Conservation (phyloP, 2,329 filamentous ascomycete species). For the Akanthomyces lecanii region DNA sequence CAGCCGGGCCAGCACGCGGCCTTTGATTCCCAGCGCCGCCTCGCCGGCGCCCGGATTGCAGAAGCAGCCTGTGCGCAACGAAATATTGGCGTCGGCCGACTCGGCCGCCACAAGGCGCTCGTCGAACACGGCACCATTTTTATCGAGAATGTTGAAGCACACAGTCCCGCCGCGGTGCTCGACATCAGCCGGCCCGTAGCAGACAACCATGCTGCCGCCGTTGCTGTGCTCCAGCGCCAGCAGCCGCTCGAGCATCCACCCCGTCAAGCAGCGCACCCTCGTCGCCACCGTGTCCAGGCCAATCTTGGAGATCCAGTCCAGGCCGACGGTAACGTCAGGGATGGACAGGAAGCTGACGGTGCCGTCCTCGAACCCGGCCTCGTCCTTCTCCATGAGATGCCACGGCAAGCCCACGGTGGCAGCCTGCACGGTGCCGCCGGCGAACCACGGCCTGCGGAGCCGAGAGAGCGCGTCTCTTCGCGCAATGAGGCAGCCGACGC, state of each 20-base stretch:
- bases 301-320: slow-evolving; percentile 33
- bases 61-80: slow-evolving; percentile 39
- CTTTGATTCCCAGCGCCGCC: slow-evolving; percentile 29
- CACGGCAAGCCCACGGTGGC: slow-evolving; percentile 30
- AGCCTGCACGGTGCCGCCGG: slow-evolving; percentile 35
- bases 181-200: slow-evolving; percentile 34
- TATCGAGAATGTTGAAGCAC: slow-evolving; percentile 37
- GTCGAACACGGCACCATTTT: slow-evolving; percentile 30
- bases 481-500: slow-evolving; percentile 37
- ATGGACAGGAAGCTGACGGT: slow-evolving; percentile 38
- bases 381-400: slow-evolving; percentile 27
- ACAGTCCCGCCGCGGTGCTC: slow-evolving; percentile 33
- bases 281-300: slow-evolving; percentile 27
- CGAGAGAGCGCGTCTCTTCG: slow-evolving; percentile 28
- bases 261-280: slow-evolving; percentile 35
- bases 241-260: slow-evolving; percentile 32
- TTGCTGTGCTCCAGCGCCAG: slow-evolving; percentile 29
- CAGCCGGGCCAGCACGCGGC: slow-evolving; percentile 17
- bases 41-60: slow-evolving; percentile 40
- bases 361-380: slow-evolving; percentile 37
- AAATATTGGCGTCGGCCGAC: slow-evolving; percentile 32
- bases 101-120: slow-evolving; percentile 33
- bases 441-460: slow-evolving; percentile 36
- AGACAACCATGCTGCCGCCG: slow-evolving; percentile 29
- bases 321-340: slow-evolving; percentile 34